phyloP scores from a whole-genome alignment of 1,284 basidiomycete genomes.

The Porodaedalea pini region DNA sequence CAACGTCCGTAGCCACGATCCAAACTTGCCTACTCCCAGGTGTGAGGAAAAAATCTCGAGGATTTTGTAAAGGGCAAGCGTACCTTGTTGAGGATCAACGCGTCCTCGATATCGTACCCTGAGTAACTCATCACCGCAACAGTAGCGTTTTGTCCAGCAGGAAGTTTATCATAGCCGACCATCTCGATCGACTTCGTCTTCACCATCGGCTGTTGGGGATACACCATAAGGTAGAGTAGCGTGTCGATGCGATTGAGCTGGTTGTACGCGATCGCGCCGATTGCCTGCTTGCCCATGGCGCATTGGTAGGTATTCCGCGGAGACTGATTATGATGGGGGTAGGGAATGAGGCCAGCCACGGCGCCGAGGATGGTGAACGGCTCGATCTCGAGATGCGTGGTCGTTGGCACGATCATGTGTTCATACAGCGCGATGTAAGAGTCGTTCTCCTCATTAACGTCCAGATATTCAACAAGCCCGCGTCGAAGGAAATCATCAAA shows the following conservation, averaged over 20 bases:
- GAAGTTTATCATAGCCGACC: conserved; percentile 93
- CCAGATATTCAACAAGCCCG: conserved; percentile 99
- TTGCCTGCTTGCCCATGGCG: conserved; percentile 99
- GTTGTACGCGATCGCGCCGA: conserved; percentile 98
- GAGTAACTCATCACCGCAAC: conserved; percentile 99
- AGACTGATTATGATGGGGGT: conserved; percentile 99
- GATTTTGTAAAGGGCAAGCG: conserved; percentile 20
- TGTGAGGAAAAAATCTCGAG: conserved; percentile 5
- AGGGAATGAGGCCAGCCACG: conserved; percentile 97
- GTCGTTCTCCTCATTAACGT: conserved; percentile 99
- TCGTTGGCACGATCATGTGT: conserved; percentile 73
- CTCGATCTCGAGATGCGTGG: conserved; percentile 98
- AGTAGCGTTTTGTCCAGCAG: conserved; percentile 97
- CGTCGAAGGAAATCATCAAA: conserved; percentile 95
- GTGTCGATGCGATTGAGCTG: conserved; percentile 98
- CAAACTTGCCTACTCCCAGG: conserved; percentile 67
- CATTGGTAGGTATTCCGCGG: conserved; percentile 99
- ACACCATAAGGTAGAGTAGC: conserved; percentile 97
- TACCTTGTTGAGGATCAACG: conserved; percentile 92
- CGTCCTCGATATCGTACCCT: conserved; percentile 99
- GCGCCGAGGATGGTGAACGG: conserved; percentile 98
- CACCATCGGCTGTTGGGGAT: conserved; percentile 99
- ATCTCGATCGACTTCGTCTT: conserved; percentile 98
- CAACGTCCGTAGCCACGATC: conserved; percentile 98
- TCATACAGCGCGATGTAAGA: conserved; percentile 97